Evolutionary conservation across 371 early-diverging fungal species (phyloP), one percentile per base, ranked within the genome.

Genomic region (Enterocytospora artemiae): DNA sequence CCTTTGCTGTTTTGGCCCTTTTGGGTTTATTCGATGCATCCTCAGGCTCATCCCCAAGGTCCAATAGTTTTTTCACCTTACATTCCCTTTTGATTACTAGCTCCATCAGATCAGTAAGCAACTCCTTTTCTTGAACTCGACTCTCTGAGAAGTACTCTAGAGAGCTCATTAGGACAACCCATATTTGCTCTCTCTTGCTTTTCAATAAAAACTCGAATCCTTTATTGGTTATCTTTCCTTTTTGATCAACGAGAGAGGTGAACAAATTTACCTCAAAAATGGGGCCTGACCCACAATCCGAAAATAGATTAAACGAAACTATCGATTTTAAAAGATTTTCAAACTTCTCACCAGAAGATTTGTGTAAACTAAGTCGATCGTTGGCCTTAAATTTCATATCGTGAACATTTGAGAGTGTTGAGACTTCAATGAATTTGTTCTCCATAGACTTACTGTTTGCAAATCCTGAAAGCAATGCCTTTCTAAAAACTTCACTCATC

Each of bases 191-290:
- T 37, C 73, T 70, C 36, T 57, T 60, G 18, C 63, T 62, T 39
- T 67, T 65, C 25, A 79, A 66, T 20, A 77, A 62, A 70, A 79
- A 79, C 48, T 76, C 76, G 67, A 79, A 76, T 31, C 80, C 80
- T 53, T 62, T 72, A 61, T 75, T 69, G 3, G 80, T 77, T 18
- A 79, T 75, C 34, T 71, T 61, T 24, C 53, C 36, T 7, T 58
- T 37, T 18, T 28, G 58, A 30, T 72, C 60, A 37, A 75, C 65
- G 1, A 64, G 57, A 4, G 60, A 63, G 22, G 60, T 52, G 31
- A 52, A 61, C 54, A 70, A 39, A 39, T 12, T n/a, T 39, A 12
- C n/a, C 39, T 39, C 12, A 12, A 9, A 39, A 39, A 39, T 9
- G 9, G 39, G 39, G 9, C n/a, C 39, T 12, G 39, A 39, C 39